These are phyloP conservation scores for Lepiota subincarnata DNA, from an alignment of 768 basidiomycete species.

Conservation along the genomic window DNA sequence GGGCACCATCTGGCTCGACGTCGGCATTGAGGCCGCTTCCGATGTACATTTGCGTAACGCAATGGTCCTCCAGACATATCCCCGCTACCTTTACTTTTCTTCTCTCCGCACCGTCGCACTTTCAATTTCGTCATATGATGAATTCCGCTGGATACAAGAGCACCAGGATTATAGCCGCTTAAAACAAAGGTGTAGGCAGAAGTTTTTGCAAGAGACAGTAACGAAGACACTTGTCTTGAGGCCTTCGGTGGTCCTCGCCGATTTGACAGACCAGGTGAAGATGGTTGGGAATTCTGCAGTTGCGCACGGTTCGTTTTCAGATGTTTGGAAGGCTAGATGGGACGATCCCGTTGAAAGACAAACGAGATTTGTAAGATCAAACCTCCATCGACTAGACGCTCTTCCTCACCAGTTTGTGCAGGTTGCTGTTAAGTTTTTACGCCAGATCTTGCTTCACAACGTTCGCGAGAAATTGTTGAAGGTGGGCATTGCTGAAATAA, in stretches of 20 bases:
- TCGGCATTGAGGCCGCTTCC: constrained; percentile 45
- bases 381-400: neutral
- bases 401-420: constrained; percentile 18
- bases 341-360: constrained; percentile 40
- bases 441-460: constrained; percentile 46
- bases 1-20: constrained; percentile 34
- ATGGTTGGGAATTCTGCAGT: constrained; percentile 44
- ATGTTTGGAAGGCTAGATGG: constrained; percentile 60
- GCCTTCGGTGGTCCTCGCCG: constrained; percentile 43
- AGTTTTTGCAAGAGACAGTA: constrained; percentile 48
- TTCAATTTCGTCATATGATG: constrained; percentile 53
- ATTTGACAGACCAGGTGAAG: constrained; percentile 53
- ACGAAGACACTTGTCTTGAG: constrained; percentile 53
- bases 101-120: constrained; percentile 48
- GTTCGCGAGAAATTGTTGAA: constrained; percentile 49
- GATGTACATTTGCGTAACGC: constrained; percentile 63
- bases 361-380: constrained; percentile 27
- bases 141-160: constrained; percentile 53
- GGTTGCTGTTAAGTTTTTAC: constrained; percentile 58
- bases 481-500: constrained; percentile 24
- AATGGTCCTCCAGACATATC: constrained; percentile 52
- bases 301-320: constrained; percentile 53
- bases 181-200: constrained; percentile 54
- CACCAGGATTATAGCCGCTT: constrained; percentile 51
- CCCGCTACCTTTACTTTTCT: constrained; percentile 45